Percentiles rank a stretch among this genome's conserved stretches.
These are phyloP conservation scores for Yamadazyma triangularis DNA, from an alignment of 1,139 yeast species.

Conservation along the genomic window DNA sequence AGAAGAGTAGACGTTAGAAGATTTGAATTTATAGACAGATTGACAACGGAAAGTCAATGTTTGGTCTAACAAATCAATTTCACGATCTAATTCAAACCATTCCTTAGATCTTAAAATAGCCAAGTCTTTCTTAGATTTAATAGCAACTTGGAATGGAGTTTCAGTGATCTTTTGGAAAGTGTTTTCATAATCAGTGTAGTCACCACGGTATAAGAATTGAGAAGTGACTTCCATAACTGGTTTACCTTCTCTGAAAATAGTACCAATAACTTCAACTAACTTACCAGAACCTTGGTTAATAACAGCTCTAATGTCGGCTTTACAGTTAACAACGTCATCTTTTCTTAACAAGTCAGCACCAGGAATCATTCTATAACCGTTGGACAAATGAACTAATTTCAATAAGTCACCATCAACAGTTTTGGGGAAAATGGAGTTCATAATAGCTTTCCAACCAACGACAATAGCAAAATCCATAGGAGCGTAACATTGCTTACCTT, in stretches of 20 bases:
- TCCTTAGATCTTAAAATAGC: conserved; percentile 94
- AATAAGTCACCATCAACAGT: conserved; percentile 94
- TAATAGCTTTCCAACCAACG: conserved; percentile 97
- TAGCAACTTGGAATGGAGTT: conserved; percentile 76
- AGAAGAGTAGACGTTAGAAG: conserved; percentile 69
- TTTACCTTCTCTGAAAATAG: conserved; percentile 67
- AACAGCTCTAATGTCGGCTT: conserved; percentile 85
- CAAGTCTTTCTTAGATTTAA: conserved; percentile 78
- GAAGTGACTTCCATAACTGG: conserved; percentile 94
- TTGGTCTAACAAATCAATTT: conserved; percentile 70
- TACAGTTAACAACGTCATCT: conserved; percentile 80
- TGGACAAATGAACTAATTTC: conserved; percentile 89
- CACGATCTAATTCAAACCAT: conserved; percentile 87
- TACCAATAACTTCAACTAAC: conserved; percentile 92
- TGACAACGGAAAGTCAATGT: conserved; percentile 86
- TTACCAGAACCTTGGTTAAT: conserved; percentile 91
- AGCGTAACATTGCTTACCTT: conserved; percentile 80
- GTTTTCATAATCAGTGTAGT: conserved; percentile 79
- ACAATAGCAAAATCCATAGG: conserved; percentile 99
- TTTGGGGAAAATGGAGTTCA: conserved; percentile 94
- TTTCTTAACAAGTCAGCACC: conserved; percentile 87
- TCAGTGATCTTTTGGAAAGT: conserved; percentile 88
- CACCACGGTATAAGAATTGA: conserved; percentile 94
- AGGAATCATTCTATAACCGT: conserved; percentile 90
- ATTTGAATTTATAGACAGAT: conserved; percentile 77